A percentile compares a stretch with the other conserved stretches of the same genome.
phyloP scores from a whole-genome alignment of 345 rosid species.

The Camelina sativa region DNA sequence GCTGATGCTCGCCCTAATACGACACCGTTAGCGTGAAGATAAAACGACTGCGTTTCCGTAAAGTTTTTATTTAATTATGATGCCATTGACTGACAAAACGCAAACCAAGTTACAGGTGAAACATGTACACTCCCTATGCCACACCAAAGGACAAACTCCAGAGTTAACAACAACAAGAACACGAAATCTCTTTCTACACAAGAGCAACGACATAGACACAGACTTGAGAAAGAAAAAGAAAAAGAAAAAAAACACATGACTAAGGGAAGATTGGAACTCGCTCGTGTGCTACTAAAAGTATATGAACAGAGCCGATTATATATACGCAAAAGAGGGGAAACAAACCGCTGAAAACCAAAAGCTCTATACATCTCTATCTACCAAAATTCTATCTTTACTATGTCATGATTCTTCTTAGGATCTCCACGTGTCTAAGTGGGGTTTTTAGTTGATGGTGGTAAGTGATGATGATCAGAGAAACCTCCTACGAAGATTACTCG shows the following conservation, averaged over 20 bases:
- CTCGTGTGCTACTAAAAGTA: conserved; percentile 29
- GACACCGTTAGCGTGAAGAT: too few relatives aligned
- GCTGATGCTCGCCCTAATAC: not conserved
- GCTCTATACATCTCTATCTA: conserved; percentile 47
- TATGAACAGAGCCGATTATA: conserved; percentile 38
- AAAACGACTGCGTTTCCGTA: not conserved
- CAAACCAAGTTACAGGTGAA: not conserved
- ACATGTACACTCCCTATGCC: conserved; percentile 21
- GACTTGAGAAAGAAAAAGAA: not conserved
- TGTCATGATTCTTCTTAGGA: conserved; percentile 26
- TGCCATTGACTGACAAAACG: not conserved
- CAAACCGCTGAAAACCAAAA: conserved; percentile 16
- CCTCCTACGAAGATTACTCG: conserved; percentile 89
- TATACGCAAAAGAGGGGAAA: conserved; percentile 21
- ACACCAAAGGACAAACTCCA: conserved; percentile 26
- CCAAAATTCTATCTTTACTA: conserved; percentile 42
- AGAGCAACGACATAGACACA: conserved; percentile 22
- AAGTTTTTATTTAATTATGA: not conserved
- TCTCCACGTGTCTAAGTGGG: conserved; percentile 8
- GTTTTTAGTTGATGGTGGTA: conserved; percentile 19
- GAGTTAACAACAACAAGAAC: conserved; percentile 28
- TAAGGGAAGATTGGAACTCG: conserved; percentile 2
- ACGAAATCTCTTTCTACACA: conserved; percentile 22
- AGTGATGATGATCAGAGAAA: conserved; percentile 54
- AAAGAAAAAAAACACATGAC: not conserved